phyloP scores from a whole-genome alignment of 163 green algal genomes.

The Volvox carteri region DNA sequence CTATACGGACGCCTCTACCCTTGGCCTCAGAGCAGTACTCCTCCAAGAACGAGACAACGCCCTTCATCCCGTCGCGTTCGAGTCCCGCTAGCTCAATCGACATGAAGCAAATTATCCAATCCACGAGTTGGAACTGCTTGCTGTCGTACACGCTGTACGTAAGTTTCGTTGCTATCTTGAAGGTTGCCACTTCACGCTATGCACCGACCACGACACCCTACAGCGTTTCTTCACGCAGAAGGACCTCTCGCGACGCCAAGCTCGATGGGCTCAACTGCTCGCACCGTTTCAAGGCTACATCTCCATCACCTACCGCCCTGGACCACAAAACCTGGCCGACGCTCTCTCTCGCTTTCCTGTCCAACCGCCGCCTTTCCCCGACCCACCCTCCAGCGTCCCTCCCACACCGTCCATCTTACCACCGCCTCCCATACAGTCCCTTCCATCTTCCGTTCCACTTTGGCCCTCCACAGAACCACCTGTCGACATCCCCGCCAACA shows the following conservation, averaged over 20 bases:
- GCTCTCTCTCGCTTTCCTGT: not conserved
- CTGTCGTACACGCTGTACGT: not conserved
- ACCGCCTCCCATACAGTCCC: not conserved
- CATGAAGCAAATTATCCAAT: slow-evolving; percentile 39
- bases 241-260: slow-evolving; percentile 57
- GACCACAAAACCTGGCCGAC: slow-evolving; percentile 1
- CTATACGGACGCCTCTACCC: too few species aligned
- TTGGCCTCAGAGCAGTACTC: too few species aligned
- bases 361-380: not conserved
- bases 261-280: slow-evolving; percentile 66
- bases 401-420: not conserved
- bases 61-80: slow-evolving; percentile 35
- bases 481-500: not conserved
- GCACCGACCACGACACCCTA: slow-evolving; percentile 71
- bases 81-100: slow-evolving; percentile 18
- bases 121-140: slow-evolving; percentile 29
- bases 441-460: not conserved
- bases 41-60: too few species aligned
- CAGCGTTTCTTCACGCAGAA: slow-evolving; percentile 60
- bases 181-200: slow-evolving; percentile 48
- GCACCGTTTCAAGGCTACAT: too few species aligned
- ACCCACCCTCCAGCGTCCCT: not conserved
- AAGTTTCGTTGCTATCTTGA: slow-evolving; percentile 49
- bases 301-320: not conserved
- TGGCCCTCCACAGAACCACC: not conserved